A percentile compares a stretch with the other conserved stretches of the same genome.
These are phyloP conservation scores for Crataegus laevigata DNA, from an alignment of 306 rosid genomes.

Conservation along the genomic window DNA sequence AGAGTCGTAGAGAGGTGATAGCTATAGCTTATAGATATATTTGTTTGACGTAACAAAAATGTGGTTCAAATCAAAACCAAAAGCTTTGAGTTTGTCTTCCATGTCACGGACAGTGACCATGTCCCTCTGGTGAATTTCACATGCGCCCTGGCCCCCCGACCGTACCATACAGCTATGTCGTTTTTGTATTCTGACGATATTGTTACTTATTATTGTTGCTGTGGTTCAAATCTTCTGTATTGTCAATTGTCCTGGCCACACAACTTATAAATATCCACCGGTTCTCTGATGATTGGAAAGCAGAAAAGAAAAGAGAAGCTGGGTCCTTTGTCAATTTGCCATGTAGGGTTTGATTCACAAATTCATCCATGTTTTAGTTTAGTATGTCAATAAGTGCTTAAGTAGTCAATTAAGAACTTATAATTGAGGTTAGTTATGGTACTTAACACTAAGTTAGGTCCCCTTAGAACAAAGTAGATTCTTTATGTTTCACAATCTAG, in stretches of 20 bases:
- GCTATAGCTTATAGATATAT: neutral
- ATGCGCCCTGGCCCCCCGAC: constrained; percentile 28
- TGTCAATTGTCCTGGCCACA: neutral
- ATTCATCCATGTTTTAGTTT: neutral
- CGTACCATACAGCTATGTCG: constrained; percentile 14
- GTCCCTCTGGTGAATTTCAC: constrained; percentile 33
- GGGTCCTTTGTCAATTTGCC: neutral
- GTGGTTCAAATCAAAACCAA: constrained; percentile 28
- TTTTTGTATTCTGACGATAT: neutral
- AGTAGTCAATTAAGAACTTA: neutral
- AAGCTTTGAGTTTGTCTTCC: constrained; percentile 27
- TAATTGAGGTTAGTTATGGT: neutral
- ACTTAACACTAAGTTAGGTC: neutral
- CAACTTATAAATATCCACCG: neutral
- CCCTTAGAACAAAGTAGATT: neutral
- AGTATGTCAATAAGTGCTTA: neutral
- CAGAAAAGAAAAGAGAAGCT: neutral
- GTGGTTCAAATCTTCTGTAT: neutral
- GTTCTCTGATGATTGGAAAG: neutral
- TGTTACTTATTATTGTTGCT: neutral
- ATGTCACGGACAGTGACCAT: constrained; percentile 30
- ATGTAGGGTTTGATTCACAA: neutral
- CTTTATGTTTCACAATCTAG: too few relatives aligned
- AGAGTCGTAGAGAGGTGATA: neutral
- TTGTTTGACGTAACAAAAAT: neutral